These are phyloP conservation scores for Phialocephala subalpina DNA, from an alignment of 2,329 filamentous ascomycete genomes.

Conservation along the genomic window DNA sequence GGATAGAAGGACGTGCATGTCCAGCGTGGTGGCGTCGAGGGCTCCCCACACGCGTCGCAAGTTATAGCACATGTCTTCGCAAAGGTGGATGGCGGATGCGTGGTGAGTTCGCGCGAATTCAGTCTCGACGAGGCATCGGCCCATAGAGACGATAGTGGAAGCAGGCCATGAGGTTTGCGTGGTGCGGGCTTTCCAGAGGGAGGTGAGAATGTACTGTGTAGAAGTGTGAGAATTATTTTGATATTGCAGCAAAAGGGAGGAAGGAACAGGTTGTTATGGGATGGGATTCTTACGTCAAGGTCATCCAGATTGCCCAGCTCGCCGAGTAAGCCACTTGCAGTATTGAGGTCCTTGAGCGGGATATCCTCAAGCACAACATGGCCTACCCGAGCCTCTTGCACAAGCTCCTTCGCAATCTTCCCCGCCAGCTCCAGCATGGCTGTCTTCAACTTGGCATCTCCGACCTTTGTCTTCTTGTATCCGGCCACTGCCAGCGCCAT, in stretches of 20 bases:
- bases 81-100: slow-evolving; percentile 30
- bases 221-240: neutral
- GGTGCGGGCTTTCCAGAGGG: slow-evolving; percentile 33
- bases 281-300: slow-evolving; percentile 46
- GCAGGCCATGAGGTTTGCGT: slow-evolving; percentile 31
- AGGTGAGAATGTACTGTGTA: slow-evolving; percentile 35
- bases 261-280: neutral
- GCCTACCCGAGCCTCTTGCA: slow-evolving; percentile 50
- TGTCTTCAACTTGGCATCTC: slow-evolving; percentile 45
- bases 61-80: slow-evolving; percentile 39
- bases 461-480: slow-evolving; percentile 47
- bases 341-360: slow-evolving; percentile 53
- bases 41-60: slow-evolving; percentile 37
- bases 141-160: slow-evolving; percentile 29
- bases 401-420: slow-evolving; percentile 50
- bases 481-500: slow-evolving; percentile 54
- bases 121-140: slow-evolving; percentile 36
- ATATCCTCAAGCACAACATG: slow-evolving; percentile 54
- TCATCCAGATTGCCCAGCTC: slow-evolving; percentile 55
- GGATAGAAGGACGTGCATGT: slow-evolving; percentile 35
- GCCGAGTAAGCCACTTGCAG: slow-evolving; percentile 55
- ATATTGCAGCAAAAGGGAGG: neutral
- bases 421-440: slow-evolving; percentile 49
- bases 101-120: slow-evolving; percentile 29
- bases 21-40: slow-evolving; percentile 34